Evolutionary conservation across 2,329 filamentous ascomycete genomes (phyloP), one percentile per base, ranked within the genome.

Genomic region (Sporothrix globosa): DNA sequence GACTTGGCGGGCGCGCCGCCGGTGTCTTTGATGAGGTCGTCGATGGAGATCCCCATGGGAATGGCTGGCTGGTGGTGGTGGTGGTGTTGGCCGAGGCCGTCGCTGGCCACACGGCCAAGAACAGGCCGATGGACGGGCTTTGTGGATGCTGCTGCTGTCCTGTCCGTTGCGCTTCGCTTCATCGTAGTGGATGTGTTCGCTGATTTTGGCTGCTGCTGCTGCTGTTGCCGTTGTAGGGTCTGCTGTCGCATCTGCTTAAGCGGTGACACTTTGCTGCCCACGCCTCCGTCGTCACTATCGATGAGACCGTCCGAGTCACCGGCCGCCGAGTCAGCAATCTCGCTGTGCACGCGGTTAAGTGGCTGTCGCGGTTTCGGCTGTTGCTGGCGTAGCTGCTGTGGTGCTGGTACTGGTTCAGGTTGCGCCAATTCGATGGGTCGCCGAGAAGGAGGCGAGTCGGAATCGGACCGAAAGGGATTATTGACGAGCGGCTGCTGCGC

Each of bases 271-370:
- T 69, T 66, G 6, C 46, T 53, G 17, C 46, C 19, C n/a, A 39
- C 56, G n/a, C 4, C 30, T 46, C 75, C 74, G 17, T 73, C 72
- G 11, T 75, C 75, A 19, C 72, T 72, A 24, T 73, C 72, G 7
- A 71, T 14, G 1, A 71, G 21, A 53, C 75, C 73, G 68, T 74
- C 71, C 2, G 74, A 72, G 21, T 75, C 75, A 19, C 77, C 76
- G 2, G 73, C 76, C 19, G 78, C 80, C 2, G 84, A 85, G 73
- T 82, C 81, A n/a, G 79, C 80, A 14, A 83, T 76, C 70, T 82
- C 81, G 72, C 79, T 81, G 1, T 76, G 74, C 24, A 81, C 77
- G 7, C 81, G 76, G 60, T 75, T 75, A 0, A 81, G 69, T 0
- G 76, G 72, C 53, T 68, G 66, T 1, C 68, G 60, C 0, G 68